Percentiles rank a stretch among this genome's conserved stretches.
Conservation (phyloP, 2,329 filamentous ascomycete species). For the Corinectria fuckeliana region DNA sequence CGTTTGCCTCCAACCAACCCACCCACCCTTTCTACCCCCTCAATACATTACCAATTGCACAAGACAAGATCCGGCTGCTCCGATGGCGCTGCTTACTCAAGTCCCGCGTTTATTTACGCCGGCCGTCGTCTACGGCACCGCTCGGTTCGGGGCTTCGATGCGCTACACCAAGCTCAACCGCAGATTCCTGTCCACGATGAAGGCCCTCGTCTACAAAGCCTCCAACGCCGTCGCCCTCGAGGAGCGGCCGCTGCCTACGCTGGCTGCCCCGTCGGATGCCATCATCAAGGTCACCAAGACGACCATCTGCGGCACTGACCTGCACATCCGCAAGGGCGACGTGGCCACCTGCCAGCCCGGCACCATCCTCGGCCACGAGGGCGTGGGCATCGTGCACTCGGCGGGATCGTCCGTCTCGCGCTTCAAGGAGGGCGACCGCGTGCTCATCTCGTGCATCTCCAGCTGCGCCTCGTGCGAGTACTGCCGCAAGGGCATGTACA, state of each 20-base stretch:
- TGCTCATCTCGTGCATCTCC: constrained; percentile 59
- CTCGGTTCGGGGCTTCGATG: not conserved
- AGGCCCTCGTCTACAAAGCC: constrained; percentile 53
- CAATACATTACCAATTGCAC: not conserved
- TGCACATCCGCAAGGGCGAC: constrained; percentile 62
- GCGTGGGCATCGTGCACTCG: constrained; percentile 56
- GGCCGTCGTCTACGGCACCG: not conserved
- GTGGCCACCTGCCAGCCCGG: constrained; percentile 55
- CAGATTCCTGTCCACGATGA: constrained; percentile 44
- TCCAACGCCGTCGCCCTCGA: constrained; percentile 45
- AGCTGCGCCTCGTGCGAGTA: constrained; percentile 58
- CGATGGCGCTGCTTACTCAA: not conserved
- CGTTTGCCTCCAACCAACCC: not conserved
- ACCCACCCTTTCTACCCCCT: too few species aligned
- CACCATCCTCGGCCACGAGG: constrained; percentile 59
- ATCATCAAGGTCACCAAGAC: constrained; percentile 55
- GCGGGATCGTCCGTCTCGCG: constrained; percentile 52
- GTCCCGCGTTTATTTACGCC: not conserved
- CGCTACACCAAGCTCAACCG: not conserved
- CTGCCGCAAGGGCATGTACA: constrained; percentile 58
- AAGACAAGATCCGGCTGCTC: not conserved
- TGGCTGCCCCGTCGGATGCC: constrained; percentile 54
- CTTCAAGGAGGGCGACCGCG: constrained; percentile 56
- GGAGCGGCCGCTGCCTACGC: constrained; percentile 49
- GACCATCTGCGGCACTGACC: constrained; percentile 61